phyloP scores from a whole-genome alignment of 768 basidiomycete genomes.

The Termitomyces sp. region DNA sequence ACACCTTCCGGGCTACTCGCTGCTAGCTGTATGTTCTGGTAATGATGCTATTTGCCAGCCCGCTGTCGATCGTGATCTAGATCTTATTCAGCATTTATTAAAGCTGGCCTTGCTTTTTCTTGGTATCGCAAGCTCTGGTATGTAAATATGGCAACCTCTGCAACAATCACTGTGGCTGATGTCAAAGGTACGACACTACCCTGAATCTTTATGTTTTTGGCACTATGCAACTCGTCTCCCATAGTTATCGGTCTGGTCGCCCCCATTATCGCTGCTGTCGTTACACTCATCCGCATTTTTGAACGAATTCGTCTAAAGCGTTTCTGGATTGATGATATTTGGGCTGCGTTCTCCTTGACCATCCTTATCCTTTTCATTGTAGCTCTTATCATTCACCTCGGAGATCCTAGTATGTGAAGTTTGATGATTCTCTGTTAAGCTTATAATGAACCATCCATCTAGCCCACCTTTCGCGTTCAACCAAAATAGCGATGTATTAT shows the following conservation, averaged over 20 bases:
- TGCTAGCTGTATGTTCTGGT: not conserved
- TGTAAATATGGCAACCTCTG: not conserved
- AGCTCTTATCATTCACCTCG: not conserved
- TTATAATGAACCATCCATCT: not conserved
- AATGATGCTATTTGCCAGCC: too few relatives aligned
- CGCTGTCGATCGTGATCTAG: not conserved
- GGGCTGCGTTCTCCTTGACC: not conserved
- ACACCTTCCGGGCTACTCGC: too few relatives aligned
- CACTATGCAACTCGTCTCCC: not conserved
- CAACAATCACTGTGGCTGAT: not conserved
- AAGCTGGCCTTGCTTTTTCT: too few relatives aligned
- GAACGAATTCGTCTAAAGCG: not conserved
- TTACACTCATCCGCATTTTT: not conserved
- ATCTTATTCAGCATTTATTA: not conserved
- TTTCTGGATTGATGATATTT: not conserved
- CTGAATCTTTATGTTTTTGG: not conserved
- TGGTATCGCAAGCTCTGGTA: not conserved
- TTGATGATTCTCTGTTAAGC: not conserved
- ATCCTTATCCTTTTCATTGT: not conserved
- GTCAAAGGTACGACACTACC: not conserved
- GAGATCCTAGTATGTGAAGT: not conserved
- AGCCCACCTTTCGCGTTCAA: not conserved
- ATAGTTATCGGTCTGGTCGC: not conserved
- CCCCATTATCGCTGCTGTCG: not conserved
- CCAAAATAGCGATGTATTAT: not conserved